Evolutionary conservation across 495 filamentous ascomycete species (phyloP).

Genomic region (Hamigera avellanea): DNA sequence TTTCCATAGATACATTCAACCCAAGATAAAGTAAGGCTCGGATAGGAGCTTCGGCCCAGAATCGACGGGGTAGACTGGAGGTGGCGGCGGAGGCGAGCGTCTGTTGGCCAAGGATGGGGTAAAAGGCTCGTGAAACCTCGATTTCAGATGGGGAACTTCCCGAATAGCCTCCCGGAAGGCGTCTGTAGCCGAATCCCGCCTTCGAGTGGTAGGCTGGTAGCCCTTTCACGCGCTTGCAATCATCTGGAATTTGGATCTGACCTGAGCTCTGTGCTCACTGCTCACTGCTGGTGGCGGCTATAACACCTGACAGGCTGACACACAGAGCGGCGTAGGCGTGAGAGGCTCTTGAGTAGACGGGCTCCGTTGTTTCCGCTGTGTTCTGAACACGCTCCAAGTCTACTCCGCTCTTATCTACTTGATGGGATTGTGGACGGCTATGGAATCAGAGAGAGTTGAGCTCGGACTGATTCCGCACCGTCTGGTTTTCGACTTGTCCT

Average conservation of each 20-base stretch:
- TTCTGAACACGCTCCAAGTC: not conserved
- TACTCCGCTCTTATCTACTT: not conserved
- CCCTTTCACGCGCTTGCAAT: no score
- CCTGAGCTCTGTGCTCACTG: no score
- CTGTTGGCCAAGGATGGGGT: no score
- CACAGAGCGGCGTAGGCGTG: no score
- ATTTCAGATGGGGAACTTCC: conserved; percentile 12
- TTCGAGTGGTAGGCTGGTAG: conserved; percentile 1
- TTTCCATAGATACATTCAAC: not conserved
- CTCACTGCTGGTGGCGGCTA: no score
- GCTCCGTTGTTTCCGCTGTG: no score
- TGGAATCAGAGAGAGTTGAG: not conserved
- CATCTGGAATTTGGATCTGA: no score
- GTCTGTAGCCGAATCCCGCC: conserved; percentile 17
- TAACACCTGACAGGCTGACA: no score
- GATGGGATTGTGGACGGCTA: no score
- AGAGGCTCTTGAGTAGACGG: no score
- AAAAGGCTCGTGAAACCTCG: no score
- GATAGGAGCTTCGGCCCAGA: conserved; percentile 12
- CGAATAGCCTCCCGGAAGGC: conserved; percentile 13
- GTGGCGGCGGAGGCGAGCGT: conserved; percentile 7
- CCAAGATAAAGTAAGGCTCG: conserved; percentile 11
- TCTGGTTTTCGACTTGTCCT: not conserved
- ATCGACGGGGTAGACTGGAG: conserved; percentile 3
- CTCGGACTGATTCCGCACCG: conserved; percentile 1